A percentile compares a stretch with the other conserved stretches of the same genome.
phyloP scores from a whole-genome alignment of 768 basidiomycete genomes.

The Melanogaster broomeanus region DNA sequence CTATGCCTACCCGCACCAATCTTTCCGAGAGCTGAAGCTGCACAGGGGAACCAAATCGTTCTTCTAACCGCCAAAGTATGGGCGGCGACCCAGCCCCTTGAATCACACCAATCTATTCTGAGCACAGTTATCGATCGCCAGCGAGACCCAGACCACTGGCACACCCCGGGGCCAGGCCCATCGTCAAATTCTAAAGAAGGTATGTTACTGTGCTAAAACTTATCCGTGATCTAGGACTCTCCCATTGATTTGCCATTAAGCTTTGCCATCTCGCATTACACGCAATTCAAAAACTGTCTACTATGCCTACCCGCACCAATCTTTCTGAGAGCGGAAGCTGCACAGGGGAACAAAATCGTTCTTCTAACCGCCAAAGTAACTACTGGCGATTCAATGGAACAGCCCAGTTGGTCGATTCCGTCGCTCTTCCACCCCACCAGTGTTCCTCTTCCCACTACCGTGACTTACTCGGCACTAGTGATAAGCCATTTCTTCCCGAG shows the following conservation, averaged over 20 bases:
- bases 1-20: conserved; percentile 51
- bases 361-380: conserved; percentile 43
- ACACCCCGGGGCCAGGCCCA: too few species aligned
- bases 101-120: too few species aligned
- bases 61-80: conserved; percentile 45
- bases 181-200: too few species aligned
- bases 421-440: conserved; percentile 46
- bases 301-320: conserved; percentile 51
- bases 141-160: too few species aligned
- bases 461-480: conserved; percentile 38
- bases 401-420: conserved; percentile 62
- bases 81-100: too few species aligned
- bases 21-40: conserved; percentile 23
- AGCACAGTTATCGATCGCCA: too few species aligned
- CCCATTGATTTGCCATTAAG: conserved; percentile 35
- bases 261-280: conserved; percentile 32
- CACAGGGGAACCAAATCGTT: conserved; percentile 24
- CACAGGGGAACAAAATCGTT: conserved; percentile 24
- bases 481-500: conserved; percentile 46
- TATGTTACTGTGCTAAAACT: too few species aligned
- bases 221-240: conserved; percentile 41
- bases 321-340: conserved; percentile 23
- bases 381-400: conserved; percentile 68
- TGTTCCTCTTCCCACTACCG: conserved; percentile 54
- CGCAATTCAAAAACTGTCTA: conserved; percentile 40